Evolutionary conservation across 1,284 basidiomycete species (phyloP).

Genomic region (Fistulina hepatica): DNA sequence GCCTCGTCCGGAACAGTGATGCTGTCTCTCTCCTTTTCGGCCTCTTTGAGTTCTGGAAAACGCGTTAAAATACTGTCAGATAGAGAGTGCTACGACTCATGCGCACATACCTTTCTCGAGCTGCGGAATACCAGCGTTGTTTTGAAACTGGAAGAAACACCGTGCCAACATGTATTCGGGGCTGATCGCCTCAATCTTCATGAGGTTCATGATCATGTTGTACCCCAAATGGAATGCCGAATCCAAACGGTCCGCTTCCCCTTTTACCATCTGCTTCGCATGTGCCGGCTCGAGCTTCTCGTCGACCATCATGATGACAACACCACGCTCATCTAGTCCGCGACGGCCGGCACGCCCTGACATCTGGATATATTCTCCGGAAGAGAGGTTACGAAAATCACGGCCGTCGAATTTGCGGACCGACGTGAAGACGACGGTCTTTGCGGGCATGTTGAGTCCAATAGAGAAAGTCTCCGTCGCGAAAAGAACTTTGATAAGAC

Average conservation of each 20-base stretch:
- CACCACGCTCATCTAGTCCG: slow-evolving; percentile 96
- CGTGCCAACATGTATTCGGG: slow-evolving; percentile 98
- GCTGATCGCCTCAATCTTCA: slow-evolving; percentile 97
- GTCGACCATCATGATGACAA: slow-evolving; percentile 99
- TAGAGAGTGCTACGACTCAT: background rate
- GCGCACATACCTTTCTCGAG: slow-evolving; percentile 67
- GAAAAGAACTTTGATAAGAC: slow-evolving; percentile 97
- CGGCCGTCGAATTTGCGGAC: slow-evolving; percentile 95
- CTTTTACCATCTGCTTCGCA: slow-evolving; percentile 98
- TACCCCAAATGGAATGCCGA: slow-evolving; percentile 99
- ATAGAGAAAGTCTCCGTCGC: slow-evolving; percentile 99
- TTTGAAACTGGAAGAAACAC: slow-evolving; percentile 99
- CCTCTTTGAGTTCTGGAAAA: slow-evolving; percentile 56
- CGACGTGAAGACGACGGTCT: slow-evolving; percentile 96
- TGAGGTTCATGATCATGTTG: slow-evolving; percentile 98
- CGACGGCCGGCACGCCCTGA: slow-evolving; percentile 95
- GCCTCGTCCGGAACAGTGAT: slow-evolving; percentile 79
- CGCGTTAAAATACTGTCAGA: slow-evolving; percentile 8
- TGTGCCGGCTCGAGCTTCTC: slow-evolving; percentile 91
- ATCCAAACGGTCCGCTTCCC: slow-evolving; percentile 93
- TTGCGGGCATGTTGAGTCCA: slow-evolving; percentile 99
- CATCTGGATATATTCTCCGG: slow-evolving; percentile 98
- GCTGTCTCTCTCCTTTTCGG: slow-evolving; percentile 59
- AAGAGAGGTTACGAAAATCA: slow-evolving; percentile 86
- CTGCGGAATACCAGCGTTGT: slow-evolving; percentile 77